Percentiles rank a stretch among this genome's conserved stretches.
Conservation (phyloP, 306 rosid species). For the Oemleria cerasiformis region DNA sequence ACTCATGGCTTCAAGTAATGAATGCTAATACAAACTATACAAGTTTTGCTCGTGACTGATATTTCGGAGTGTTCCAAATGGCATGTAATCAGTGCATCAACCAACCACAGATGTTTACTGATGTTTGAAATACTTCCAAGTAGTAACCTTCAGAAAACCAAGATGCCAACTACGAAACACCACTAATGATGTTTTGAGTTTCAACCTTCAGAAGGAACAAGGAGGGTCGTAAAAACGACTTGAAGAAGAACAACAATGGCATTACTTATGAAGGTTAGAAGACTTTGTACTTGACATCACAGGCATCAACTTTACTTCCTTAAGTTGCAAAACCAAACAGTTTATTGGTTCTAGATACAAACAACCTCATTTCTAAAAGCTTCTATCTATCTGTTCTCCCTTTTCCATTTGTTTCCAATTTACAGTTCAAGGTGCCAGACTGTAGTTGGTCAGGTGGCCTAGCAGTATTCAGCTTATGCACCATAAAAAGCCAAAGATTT, state of each 20-base stretch:
- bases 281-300: neutral
- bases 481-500: neutral
- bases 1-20: neutral
- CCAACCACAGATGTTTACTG: neutral
- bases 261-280: neutral
- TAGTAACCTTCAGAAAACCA: neutral
- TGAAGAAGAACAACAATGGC: neutral
- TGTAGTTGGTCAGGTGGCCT: neutral
- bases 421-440: neutral
- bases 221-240: neutral
- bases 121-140: constrained; percentile 1
- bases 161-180: neutral
- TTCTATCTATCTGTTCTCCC: neutral
- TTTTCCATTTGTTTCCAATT: neutral
- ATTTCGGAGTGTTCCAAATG: neutral
- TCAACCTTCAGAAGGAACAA: neutral
- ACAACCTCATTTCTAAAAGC: neutral
- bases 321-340: neutral
- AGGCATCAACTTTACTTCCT: neutral
- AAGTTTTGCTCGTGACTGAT: neutral
- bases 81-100: neutral
- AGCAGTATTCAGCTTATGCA: neutral
- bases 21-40: neutral
- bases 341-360: neutral
- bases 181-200: neutral